Evolutionary conservation across 139 green algal genomes (phyloP).

Genomic region (Chloropicon primus): DNA sequence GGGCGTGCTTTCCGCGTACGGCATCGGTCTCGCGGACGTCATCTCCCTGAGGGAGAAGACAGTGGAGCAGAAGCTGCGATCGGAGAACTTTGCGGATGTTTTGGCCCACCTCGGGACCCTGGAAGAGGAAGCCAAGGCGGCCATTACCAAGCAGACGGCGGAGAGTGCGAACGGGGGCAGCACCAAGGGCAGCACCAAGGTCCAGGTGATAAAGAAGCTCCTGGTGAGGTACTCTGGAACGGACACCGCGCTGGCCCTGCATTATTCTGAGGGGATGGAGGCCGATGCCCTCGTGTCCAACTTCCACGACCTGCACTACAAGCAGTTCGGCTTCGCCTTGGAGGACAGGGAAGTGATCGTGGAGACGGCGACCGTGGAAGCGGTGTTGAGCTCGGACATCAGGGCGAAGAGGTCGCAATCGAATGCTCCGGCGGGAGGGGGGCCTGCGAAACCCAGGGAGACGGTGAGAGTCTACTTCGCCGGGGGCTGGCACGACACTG

Average conservation of each 20-base stretch:
- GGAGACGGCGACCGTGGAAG: not conserved
- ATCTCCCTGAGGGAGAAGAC: not conserved
- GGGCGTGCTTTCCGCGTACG: constrained; percentile 12
- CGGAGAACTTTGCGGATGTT: not conserved
- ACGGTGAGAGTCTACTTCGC: not conserved
- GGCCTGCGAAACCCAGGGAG: not conserved
- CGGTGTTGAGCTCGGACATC: not conserved
- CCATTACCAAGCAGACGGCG: not conserved
- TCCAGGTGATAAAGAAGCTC: not conserved
- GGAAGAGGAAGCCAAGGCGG: not conserved
- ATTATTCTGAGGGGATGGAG: not conserved
- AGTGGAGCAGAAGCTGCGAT: not conserved
- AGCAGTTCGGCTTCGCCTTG: not conserved
- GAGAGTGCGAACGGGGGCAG: not conserved
- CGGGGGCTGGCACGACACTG: not conserved
- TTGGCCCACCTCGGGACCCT: not conserved
- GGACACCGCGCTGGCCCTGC: not conserved
- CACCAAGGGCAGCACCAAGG: too few species aligned
- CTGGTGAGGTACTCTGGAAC: not conserved
- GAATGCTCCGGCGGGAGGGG: not conserved
- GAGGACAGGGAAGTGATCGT: not conserved
- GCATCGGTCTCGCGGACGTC: constrained; percentile 14
- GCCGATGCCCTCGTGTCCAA: not conserved
- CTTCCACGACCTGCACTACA: not conserved
- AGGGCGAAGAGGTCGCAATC: not conserved